Evolutionary conservation across 2,329 filamentous ascomycete species (phyloP), one percentile per base, ranked within the genome.

Genomic region (Byssoonygena ceratinophila): DNA sequence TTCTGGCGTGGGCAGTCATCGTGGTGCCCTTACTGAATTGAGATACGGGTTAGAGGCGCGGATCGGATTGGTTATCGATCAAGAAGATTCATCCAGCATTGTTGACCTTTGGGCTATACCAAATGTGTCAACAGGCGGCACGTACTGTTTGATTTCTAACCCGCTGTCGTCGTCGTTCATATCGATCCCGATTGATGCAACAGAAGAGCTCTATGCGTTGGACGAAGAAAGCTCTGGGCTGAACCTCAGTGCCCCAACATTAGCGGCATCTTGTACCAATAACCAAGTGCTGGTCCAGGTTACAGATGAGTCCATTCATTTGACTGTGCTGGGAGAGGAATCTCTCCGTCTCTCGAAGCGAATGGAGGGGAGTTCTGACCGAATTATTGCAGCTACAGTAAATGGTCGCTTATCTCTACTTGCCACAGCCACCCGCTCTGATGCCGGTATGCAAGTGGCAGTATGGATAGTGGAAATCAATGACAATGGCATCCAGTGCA

Each of bases 11-110:
- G 81, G 81, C 0, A 67, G 61, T 29, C 64, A 70, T 1, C 76
- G 74, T 27, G 84, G 84, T 8, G 76, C 77, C 6, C 71, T 91
- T 22, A 79, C 80, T 2, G 84, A 91, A 61, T 74, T 87, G 56
- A 78, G 84, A 56, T 74, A 81, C 64, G 86, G 87, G 3, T 69
- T 87, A 25, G 80, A 85, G 60, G 86, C 84, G 16, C 80, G 77
- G 52, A 79, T 87, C 58, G 80, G 78, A 9, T 61, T 68, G 45
- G 62, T 66, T 1, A 66, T 70, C 49, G 61, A 66, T 12, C 59
- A 71, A 34, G 70, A 71, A 46, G 68, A 72, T 53, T 57, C 71
- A 4, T 62, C 63, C 11, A 66, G 66, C 37, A 65, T 74, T 3
- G 60, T 67, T 44, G 66, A 68, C 32, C 62, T 76, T 57, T 76